Evolutionary conservation across 345 rosid genomes (phyloP).

Genomic region (Euphorbia pulcherrima): DNA sequence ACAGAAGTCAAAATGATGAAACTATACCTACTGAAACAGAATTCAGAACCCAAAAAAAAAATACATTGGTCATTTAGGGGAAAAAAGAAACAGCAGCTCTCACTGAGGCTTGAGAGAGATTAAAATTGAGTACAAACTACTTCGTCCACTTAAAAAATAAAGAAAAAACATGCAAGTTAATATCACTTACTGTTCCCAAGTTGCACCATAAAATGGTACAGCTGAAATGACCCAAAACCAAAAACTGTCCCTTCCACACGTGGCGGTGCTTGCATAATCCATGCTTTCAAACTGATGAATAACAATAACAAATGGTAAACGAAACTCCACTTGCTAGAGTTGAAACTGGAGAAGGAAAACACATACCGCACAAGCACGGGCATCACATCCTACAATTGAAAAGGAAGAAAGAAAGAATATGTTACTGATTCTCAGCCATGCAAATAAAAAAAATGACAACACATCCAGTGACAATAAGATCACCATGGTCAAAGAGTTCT

Average conservation of each 20-base stretch:
- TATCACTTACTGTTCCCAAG: slow-evolving; percentile 89
- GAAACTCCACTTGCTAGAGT: background rate
- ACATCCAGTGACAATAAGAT: slow-evolving; percentile 20
- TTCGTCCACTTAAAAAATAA: background rate
- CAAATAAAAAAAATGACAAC: background rate
- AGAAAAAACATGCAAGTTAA: slow-evolving; percentile 5
- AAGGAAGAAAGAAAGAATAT: slow-evolving; percentile 11
- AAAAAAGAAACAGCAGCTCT: background rate
- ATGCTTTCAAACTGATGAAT: slow-evolving; percentile 63
- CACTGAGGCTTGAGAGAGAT: background rate
- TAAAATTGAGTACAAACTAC: background rate
- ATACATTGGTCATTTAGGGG: background rate
- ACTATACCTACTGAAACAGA: background rate
- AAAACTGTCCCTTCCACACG: slow-evolving; percentile 86
- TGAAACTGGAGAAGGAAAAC: slow-evolving; percentile 11
- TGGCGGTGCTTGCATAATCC: slow-evolving; percentile 93
- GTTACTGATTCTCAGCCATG: slow-evolving; percentile 18
- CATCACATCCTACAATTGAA: slow-evolving; percentile 83
- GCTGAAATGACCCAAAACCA: slow-evolving; percentile 98
- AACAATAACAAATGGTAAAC: slow-evolving; percentile 12
- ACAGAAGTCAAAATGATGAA: background rate
- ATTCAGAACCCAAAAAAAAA: background rate
- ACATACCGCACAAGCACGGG: slow-evolving; percentile 97
- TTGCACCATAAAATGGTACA: slow-evolving; percentile 85
- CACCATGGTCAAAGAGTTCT: slow-evolving; percentile 95